Evolutionary conservation across 768 basidiomycete genomes (phyloP).

Genomic region (Psilocybe sp.): DNA sequence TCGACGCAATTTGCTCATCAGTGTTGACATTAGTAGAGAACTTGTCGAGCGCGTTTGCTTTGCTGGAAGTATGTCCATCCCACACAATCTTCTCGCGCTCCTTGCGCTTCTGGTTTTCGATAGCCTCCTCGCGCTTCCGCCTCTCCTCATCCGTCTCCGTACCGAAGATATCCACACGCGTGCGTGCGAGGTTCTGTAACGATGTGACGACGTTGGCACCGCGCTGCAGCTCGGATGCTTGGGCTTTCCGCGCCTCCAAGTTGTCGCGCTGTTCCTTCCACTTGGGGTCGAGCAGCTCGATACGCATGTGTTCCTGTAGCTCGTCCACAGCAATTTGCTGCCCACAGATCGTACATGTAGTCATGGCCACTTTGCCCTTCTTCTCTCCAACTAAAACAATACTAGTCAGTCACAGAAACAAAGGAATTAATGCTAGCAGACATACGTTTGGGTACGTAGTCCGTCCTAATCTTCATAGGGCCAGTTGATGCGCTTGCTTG

Average conservation of each 20-base stretch:
- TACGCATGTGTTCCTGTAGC: slow-evolving; percentile 96
- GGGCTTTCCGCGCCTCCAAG: slow-evolving; percentile 86
- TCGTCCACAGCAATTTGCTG: slow-evolving; percentile 96
- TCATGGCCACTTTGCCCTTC: slow-evolving; percentile 65
- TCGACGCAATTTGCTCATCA: slow-evolving; percentile 97
- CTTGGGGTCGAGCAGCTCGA: slow-evolving; percentile 93
- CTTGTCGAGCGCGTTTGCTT: slow-evolving; percentile 87
- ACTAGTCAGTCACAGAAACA: slow-evolving; percentile 5
- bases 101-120: slow-evolving; percentile 74
- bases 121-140: slow-evolving; percentile 83
- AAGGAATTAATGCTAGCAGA: slow-evolving; percentile 14
- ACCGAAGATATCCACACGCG: slow-evolving; percentile 98
- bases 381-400: slow-evolving; percentile 58
- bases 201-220: slow-evolving; percentile 94
- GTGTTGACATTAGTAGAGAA: slow-evolving; percentile 93
- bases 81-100: slow-evolving; percentile 96
- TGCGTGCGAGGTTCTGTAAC: slow-evolving; percentile 87
- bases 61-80: slow-evolving; percentile 97
- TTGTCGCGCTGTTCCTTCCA: slow-evolving; percentile 96
- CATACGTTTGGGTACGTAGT: slow-evolving; percentile 93
- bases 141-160: slow-evolving; percentile 91
- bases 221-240: slow-evolving; percentile 82
- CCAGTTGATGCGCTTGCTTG: slow-evolving; percentile 77
- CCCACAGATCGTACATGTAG: slow-evolving; percentile 91
- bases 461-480: slow-evolving; percentile 92